Evolutionary conservation across 495 filamentous ascomycete species (phyloP), one percentile per base, ranked within the genome.

Genomic region (Aspergillus wentii): DNA sequence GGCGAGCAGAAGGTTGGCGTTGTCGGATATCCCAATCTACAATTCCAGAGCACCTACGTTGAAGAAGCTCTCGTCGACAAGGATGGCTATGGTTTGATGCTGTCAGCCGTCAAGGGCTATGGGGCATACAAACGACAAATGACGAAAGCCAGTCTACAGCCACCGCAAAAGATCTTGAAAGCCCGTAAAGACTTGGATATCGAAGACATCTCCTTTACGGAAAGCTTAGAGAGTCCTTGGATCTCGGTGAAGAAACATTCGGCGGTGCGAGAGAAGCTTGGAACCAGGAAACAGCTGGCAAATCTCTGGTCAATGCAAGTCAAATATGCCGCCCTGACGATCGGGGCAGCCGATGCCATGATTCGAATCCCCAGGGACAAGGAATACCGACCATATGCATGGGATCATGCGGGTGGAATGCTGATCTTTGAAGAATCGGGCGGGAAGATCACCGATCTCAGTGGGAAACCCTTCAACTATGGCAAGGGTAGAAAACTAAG

Each of bases 341-440:
- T 77, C 4, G 72, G 74, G 1, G 56, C 67, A 11, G 66, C 61
- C 8, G 73, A 76, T 49, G 55, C 71, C 41, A 69, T 69, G 2
- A 49, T 82, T 3, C 74, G 76, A 58, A 56, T 80, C 5, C 74
- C 78, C 39, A 62, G 58, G 39, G 44, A 54, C 11, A 48, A 46
- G 3, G 49, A 56, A 1, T 44, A 68, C 14, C 49, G 46, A 6
- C 69, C 61, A 14, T 72, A 72, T 53, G 54, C 74, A 1, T 81
- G 76, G 76, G 78, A 82, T 43, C 78, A 82, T 48, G 75, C 72
- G 0, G 78, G 76, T 3, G 75, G 71, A 0, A 72, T 77, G 63
- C 48, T 82, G 9, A 53, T 80, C 8, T 76, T 77, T 29, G 64
- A 72, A 44, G 78, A 82, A 44, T 59, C 71, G 1, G 78, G 78